phyloP scores from a whole-genome alignment of 179 eudicot species.

The Silene vulgaris region DNA sequence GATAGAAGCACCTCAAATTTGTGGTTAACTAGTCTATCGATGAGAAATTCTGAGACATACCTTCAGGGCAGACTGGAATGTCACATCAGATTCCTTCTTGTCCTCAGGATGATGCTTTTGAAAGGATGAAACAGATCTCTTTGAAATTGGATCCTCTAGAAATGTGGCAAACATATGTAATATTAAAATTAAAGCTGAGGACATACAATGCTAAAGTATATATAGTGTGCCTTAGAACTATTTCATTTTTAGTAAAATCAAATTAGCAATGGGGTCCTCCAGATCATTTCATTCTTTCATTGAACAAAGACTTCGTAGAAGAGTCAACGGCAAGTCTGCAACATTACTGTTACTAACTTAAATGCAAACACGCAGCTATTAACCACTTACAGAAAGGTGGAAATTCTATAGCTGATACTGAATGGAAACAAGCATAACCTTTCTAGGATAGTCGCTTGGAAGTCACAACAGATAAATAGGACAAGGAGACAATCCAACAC shows the following conservation, averaged over 20 bases:
- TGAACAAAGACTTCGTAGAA: too few relatives aligned
- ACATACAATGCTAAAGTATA: not conserved
- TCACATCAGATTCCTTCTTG: slow-evolving; percentile 35
- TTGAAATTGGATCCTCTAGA: slow-evolving; percentile 74
- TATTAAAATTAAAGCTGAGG: not conserved
- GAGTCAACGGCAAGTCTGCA: too few relatives aligned
- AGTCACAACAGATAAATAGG: not conserved
- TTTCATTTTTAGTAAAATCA: too few relatives aligned
- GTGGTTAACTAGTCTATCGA: not conserved
- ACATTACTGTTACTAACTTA: too few relatives aligned
- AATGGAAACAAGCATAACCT: not conserved
- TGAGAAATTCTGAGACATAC: slow-evolving; percentile 18
- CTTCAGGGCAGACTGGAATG: slow-evolving; percentile 33
- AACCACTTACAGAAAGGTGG: too few relatives aligned
- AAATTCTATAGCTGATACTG: not conserved
- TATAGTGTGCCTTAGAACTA: not conserved
- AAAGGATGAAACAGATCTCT: slow-evolving; percentile 43
- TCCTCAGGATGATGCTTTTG: slow-evolving; percentile 33
- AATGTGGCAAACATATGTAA: slow-evolving; percentile 20
- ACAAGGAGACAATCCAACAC: not conserved
- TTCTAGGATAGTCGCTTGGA: not conserved
- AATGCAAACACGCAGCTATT: too few relatives aligned
- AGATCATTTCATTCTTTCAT: not conserved
- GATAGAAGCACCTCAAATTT: slow-evolving; percentile 6
- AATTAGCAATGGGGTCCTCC: not conserved